These are phyloP conservation scores for Zymoseptoria brevis DNA, from an alignment of 2,329 filamentous ascomycete species.

Conservation along the genomic window DNA sequence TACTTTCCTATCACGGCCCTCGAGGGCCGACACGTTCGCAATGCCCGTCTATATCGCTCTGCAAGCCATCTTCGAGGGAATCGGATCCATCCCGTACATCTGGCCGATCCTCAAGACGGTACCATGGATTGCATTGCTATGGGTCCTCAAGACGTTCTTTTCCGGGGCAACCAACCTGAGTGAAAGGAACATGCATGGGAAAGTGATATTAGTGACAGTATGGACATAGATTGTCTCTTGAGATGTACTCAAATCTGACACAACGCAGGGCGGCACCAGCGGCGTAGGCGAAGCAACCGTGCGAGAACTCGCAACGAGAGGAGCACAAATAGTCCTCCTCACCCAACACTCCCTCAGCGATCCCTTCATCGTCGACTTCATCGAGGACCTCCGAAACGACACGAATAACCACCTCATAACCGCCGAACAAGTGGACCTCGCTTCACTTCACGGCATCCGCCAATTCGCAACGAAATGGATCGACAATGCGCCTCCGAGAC, in stretches of 20 bases:
- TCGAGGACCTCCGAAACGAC: constrained; percentile 71
- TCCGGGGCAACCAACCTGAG: constrained; percentile 65
- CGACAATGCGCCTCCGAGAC: constrained; percentile 80
- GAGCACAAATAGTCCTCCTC: constrained; percentile 84
- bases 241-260: constrained; percentile 12
- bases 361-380: constrained; percentile 83
- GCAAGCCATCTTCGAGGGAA: constrained; percentile 48
- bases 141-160: constrained; percentile 64
- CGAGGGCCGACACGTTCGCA: constrained; percentile 1
- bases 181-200: constrained; percentile 83
- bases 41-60: constrained; percentile 58
- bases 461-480: constrained; percentile 97
- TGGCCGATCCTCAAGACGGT: constrained; percentile 40
- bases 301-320: constrained; percentile 65
- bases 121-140: constrained; percentile 46
- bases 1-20: constrained; percentile 2
- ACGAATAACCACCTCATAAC: constrained; percentile 85
- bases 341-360: constrained; percentile 75
- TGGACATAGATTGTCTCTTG: constrained; percentile 14
- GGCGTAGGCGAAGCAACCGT: constrained; percentile 78
- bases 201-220: constrained; percentile 87
- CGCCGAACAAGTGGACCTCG: constrained; percentile 86
- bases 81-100: constrained; percentile 38
- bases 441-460: constrained; percentile 81
- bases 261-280: constrained; percentile 68